Conservation (phyloP, 305 asterid genomes). For the Caryopteris hybrid region DNA sequence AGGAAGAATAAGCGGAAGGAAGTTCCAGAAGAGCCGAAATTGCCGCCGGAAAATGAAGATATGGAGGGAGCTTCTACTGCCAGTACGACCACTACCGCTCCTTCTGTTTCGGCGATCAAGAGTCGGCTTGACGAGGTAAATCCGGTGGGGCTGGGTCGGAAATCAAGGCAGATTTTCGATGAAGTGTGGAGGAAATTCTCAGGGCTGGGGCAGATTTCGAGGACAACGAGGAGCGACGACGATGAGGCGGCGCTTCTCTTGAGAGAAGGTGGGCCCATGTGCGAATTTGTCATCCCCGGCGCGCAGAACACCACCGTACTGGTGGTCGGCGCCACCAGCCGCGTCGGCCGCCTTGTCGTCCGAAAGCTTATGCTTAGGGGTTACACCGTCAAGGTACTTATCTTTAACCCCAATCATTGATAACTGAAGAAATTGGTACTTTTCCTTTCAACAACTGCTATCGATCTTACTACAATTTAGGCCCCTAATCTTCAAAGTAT, state of each 20-base stretch:
- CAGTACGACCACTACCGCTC: conserved; percentile 14
- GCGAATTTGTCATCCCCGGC: conserved; percentile 89
- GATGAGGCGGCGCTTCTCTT: conserved; percentile 61
- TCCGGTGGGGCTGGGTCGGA: conserved; percentile 90
- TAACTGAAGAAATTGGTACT: background rate
- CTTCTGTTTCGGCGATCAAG: conserved; percentile 62
- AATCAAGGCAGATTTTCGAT: conserved; percentile 83
- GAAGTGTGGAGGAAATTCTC: conserved; percentile 96
- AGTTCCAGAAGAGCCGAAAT: conserved; percentile 24
- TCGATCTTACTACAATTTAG: background rate
- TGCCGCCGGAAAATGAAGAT: conserved; percentile 22
- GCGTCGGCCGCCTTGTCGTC: conserved; percentile 88
- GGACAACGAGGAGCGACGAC: conserved; percentile 56
- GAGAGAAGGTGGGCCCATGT: conserved; percentile 93
- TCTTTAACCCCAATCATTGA: background rate
- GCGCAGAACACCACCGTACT: conserved; percentile 96
- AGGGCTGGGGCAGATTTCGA: conserved; percentile 82
- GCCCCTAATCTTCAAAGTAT: background rate
- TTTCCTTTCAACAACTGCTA: background rate
- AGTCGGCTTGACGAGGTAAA: conserved; percentile 73
- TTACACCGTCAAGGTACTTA: conserved; percentile 76
- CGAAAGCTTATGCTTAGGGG: conserved; percentile 97
- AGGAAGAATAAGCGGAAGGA: conserved; percentile 42
- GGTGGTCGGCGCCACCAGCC: conserved; percentile 95
- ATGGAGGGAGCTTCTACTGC: conserved; percentile 10